Percentiles rank a stretch among this genome's conserved stretches.
phyloP scores from a whole-genome alignment of 176 grass and related monocot genomes.

The Aechmea fasciata region DNA sequence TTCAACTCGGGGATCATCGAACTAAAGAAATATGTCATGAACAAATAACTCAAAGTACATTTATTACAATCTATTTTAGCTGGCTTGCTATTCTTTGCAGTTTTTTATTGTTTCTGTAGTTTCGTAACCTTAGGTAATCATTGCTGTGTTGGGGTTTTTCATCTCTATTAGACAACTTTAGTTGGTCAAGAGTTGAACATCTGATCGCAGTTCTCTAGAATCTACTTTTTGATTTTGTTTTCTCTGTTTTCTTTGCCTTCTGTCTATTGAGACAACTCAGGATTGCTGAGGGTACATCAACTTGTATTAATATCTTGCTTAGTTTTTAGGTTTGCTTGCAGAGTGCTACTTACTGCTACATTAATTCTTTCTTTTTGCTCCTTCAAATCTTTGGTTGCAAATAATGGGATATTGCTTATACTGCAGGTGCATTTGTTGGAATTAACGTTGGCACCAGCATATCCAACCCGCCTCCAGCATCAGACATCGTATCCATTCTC shows the following conservation, averaged over 20 bases:
- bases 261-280: neutral
- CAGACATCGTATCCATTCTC: slow-evolving; percentile 75
- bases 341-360: no score
- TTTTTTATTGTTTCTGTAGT: neutral
- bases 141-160: neutral
- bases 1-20: no score
- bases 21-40: no score
- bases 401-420: neutral
- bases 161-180: neutral
- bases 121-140: neutral
- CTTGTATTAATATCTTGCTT: neutral
- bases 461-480: slow-evolving; percentile 45
- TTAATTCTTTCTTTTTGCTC: slow-evolving; percentile 4
- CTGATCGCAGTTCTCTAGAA: neutral
- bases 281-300: neutral
- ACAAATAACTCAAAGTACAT: no score
- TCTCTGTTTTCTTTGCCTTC: neutral
- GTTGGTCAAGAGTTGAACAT: neutral
- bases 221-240: neutral
- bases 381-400: slow-evolving; percentile 2
- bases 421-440: slow-evolving; percentile 81
- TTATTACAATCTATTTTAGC: no score
- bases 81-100: neutral
- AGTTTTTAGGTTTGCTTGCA: neutral
- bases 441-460: slow-evolving; percentile 62